Evolutionary conservation across 257 asterid genomes (phyloP).

Genomic region (Capsicum pubescens): DNA sequence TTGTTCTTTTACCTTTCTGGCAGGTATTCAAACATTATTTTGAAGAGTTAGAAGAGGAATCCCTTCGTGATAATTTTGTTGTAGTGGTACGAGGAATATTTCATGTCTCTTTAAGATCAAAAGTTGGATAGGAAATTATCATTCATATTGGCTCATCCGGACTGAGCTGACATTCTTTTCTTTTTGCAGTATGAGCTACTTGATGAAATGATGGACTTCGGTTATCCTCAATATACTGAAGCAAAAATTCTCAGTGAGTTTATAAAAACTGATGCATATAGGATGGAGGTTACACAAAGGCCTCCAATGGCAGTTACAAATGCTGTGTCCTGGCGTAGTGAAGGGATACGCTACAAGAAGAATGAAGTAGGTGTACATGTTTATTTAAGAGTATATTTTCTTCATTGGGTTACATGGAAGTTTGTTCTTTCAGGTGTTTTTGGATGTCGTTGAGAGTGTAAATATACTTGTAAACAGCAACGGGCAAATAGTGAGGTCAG

Average conservation of each 20-base stretch:
- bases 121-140: neutral
- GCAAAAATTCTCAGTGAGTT: slow-evolving; percentile 99
- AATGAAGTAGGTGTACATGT: slow-evolving; percentile 70
- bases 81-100: slow-evolving; percentile 77
- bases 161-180: slow-evolving; percentile 32
- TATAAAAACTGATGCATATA: slow-evolving; percentile 98
- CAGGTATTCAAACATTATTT: slow-evolving; percentile 99
- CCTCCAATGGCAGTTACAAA: slow-evolving; percentile 99
- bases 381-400: slow-evolving; percentile 26
- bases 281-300: slow-evolving; percentile 98
- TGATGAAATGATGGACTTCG: slow-evolving; percentile 99
- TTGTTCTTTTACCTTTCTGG: slow-evolving; percentile 22
- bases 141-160: neutral
- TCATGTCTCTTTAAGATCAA: slow-evolving; percentile 27
- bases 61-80: slow-evolving; percentile 97
- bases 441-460: slow-evolving; percentile 99
- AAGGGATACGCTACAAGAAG: slow-evolving; percentile 94
- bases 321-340: slow-evolving; percentile 99
- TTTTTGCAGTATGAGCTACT: slow-evolving; percentile 85
- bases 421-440: slow-evolving; percentile 77
- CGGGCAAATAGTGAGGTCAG: slow-evolving; percentile 97
- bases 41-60: slow-evolving; percentile 98
- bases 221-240: slow-evolving; percentile 98
- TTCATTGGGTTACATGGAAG: slow-evolving; percentile 30
- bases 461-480: slow-evolving; percentile 97